Base-by-base conservation (phyloP, 306 rosid genomes). In the Quercus gilva region DNA sequence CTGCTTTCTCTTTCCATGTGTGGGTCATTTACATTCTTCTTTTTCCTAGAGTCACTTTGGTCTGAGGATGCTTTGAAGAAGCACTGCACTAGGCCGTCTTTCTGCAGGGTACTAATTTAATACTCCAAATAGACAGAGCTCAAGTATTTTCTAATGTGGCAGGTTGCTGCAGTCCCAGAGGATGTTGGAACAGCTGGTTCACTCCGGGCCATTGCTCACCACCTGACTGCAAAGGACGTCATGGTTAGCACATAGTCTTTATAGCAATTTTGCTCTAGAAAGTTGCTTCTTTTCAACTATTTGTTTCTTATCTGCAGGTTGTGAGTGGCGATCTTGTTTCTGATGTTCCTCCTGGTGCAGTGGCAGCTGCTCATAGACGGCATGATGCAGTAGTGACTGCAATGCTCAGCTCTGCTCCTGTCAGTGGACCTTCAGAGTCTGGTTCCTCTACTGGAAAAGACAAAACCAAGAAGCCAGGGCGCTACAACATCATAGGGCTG, bases 131-230 rank as follows among this genome's bases (percentile, higher is more conserved):
- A 61, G 69, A 41, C 23, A 71, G 35, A 45, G 43, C 25, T 86
- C 72, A 63, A 5, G 17, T 57, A 37, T 55, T 70, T 68, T 74
- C n/a, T 56, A n/a, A 33, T 69, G n/a, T 73, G 71, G 29, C 87
- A 93, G 99, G 99, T 96, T 85, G 92, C 97, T 53, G 88, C 94
- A 78, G 98, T 93, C 73, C 94, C 96, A 1, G 99, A 93, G 85
- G 99, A 96, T 86, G 93, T 93, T 76, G 99, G 99, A 81, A 96
- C 99, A 26, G 97, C 94, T 68, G 98, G 94, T 83, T 97, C 98
- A 49, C 90, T 96, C 79, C 90, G 96, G 58, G 99, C 99, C 29
- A 88, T 96, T 81, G 83, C 93, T 10, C 96, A 76, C 79, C 96
- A 87, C 83, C 82, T 96, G 81, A 88, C 94, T 56, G 97, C 97